Base-by-base conservation (phyloP, 2,329 filamentous ascomycete species). In the Aureobasidium sp. region DNA sequence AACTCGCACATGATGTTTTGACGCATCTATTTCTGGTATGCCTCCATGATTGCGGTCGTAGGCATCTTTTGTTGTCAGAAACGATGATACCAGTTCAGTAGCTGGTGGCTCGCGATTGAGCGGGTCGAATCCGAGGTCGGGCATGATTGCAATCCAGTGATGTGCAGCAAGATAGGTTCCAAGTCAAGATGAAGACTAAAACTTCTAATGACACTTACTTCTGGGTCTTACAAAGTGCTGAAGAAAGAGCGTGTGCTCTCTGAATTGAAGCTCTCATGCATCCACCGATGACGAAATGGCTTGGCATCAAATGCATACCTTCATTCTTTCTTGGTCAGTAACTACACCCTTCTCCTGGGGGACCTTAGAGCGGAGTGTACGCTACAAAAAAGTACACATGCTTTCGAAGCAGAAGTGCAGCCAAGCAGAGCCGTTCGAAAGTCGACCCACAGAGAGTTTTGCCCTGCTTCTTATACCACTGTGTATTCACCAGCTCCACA, bases 21-120 rank as follows among this genome's bases (percentile, higher is more conserved):
- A 49, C n/a, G 65, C 65, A 55, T 67, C 62, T 6, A 73, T 44
- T 8, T 66, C 45, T 14, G 70, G 69, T 34, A 69, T 67, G 6
- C 69, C 65, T 29, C 66, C 66, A 45, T 70, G 68, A 42, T 70
- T 70, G 34, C 84, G 78, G 68, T 86, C 81, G 67, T 84, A 86
- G 34, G 77, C 78, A 34, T 75, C 75, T 39, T 72, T 68, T 58
- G 71, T 73, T 22, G 80, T 80, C 49, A 85, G 75, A 70, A 84
- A 85, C 53, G 76, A 77, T 34, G 74, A 72, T 27, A 81, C 71
- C 37, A 82, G 70, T 44, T 77, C 71, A 59, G 75, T 68, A 15
- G 78, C 64, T 34, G 76, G 72, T 3, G 79, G 79, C 68, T 81
- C 79, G 56, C 78, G 73, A 65, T 81, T 81, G 48, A 81, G 71